Evolutionary conservation across 2,329 filamentous ascomycete species (phyloP), one percentile per base, ranked within the genome.

Genomic region (Fusarium gaditjirri): DNA sequence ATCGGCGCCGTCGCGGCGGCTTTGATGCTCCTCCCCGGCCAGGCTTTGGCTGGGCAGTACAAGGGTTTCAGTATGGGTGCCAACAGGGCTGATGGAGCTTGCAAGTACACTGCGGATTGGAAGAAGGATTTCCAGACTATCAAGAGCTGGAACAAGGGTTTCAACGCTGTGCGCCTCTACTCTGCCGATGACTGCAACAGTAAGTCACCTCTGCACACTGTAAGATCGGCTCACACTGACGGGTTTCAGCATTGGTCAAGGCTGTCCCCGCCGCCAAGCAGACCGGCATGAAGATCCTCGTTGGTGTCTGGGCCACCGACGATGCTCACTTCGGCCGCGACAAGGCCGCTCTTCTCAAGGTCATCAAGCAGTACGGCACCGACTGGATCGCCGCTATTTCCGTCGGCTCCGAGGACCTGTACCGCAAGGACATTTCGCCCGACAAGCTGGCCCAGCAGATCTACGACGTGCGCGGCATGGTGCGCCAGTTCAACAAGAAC

Each of bases 401-500:
- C 11, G 74, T 76, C 16, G 74, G 74, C 6, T 76, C 74, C 33
- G 74, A 76, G 52, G 74, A 76, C 41, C 52, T 76, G 36, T 76
- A 76, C 61, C 74, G 74, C 23, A 67, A 76, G 64, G 74, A 76
- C 8, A 76, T 76, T 3, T 55, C 74, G 1, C 66, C 74, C 8
- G 56, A 72, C 27, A 76, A 76, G 70, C 74, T 76, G 4, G 74
- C 74, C 13, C 71, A 66, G 29, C 66, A 76, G 23, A 76, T 76
- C 53, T 76, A 76, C 61, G 74, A 76, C 41, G 74, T 76, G 42
- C 74, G 74, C 14, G 74, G 74, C 3, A 76, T 76, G 74, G 74
- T 76, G 4, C 39, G 41, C 43, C 74, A 76, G 64, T 76, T 35
- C 44, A 62, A 71, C 55, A 76, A 76, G 74, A 75, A 65, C 33